Percentiles rank a stretch among this genome's conserved stretches.
Evolutionary conservation across 768 basidiomycete genomes (phyloP).

Genomic region (Peribolospora baueri): DNA sequence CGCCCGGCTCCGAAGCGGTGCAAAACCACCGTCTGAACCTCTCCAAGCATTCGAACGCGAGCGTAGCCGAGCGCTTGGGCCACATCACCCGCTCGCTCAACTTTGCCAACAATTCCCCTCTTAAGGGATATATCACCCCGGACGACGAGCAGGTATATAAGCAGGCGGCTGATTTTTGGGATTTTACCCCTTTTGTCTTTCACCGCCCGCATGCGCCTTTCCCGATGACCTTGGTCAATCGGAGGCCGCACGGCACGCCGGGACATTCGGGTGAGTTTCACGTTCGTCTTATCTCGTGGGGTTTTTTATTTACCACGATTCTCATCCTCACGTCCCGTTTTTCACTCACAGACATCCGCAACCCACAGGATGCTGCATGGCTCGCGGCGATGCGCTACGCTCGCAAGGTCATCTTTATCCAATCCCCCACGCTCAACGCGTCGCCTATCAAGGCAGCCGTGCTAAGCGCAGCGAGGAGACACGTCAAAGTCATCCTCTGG

Average conservation of each 20-base stretch:
- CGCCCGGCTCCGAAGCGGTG: too few species aligned
- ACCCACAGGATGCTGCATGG: constrained; percentile 44
- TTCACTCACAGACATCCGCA: constrained; percentile 26
- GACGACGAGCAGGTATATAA: too few species aligned
- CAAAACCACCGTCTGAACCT: too few species aligned
- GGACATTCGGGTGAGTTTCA: neutral
- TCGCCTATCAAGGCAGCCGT: constrained; percentile 34
- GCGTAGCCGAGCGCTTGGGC: too few species aligned
- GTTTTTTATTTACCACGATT: neutral
- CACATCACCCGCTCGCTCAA: too few species aligned
- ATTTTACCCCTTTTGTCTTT: too few species aligned
- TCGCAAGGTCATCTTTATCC: constrained; percentile 39
- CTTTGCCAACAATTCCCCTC: too few species aligned
- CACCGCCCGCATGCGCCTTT: constrained; percentile 27
- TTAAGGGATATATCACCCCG: too few species aligned
- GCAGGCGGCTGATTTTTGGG: too few species aligned
- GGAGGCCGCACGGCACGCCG: constrained; percentile 31
- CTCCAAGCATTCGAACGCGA: too few species aligned
- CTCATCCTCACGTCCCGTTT: constrained; percentile 19
- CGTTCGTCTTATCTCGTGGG: neutral
- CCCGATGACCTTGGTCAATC: constrained; percentile 43
- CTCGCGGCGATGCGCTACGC: constrained; percentile 39
- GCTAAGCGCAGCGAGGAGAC: constrained; percentile 34
- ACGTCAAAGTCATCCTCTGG: constrained; percentile 34
- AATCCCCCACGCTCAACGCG: constrained; percentile 50